Base-by-base conservation (phyloP, 495 filamentous ascomycete species). In the Penicillium fimorum region DNA sequence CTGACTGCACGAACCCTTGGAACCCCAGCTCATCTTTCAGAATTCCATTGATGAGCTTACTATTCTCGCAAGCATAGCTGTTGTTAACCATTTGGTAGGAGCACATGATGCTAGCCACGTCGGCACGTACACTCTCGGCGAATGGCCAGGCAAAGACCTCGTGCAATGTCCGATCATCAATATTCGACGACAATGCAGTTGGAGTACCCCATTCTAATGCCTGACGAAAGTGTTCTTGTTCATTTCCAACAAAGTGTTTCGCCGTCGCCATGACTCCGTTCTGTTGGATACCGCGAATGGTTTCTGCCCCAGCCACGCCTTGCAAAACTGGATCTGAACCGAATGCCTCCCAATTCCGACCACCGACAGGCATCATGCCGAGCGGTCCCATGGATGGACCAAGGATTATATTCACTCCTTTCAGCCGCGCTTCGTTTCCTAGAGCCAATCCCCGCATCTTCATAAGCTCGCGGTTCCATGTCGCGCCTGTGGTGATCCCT, bases 11-110 rank as follows among this genome's bases (percentile, higher is more conserved):
- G 47, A 95, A 97, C 0, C 93, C 93, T 60, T 96, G 92, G 67
- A 97, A 97, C 9, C 91, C 92, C 8, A 96, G 74, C 68, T 97
- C 93, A 62, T 96, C 92, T 66, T 96, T 96, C 6, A 97, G 74
- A n/a, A 96, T 83, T 2, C 92, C 91, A 66, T 96, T 97, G 49
- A 97, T 70, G 8, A 96, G 72, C 69, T 96, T 94, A 70, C 89
- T 93, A 71, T 97, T 97, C 22, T 89, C 87, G 62, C 93, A 97
- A 2, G 91, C 83, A 68, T 96, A 91, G 50, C 87, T 90, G 66
- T 92, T 92, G 69, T 97, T 97, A 58, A 95, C 81, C 83, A 86
- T 85, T 62, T 96, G 91, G 65, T 96, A 95, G 27, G 84, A 82
- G 73, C 91, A 94, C 91, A 96, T 96, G 25, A 96, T 76, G 38